A percentile compares a stretch with the other conserved stretches of the same genome.
These are phyloP conservation scores for Dipteronia dyeriana DNA, from an alignment of 345 rosid genomes.

Conservation along the genomic window DNA sequence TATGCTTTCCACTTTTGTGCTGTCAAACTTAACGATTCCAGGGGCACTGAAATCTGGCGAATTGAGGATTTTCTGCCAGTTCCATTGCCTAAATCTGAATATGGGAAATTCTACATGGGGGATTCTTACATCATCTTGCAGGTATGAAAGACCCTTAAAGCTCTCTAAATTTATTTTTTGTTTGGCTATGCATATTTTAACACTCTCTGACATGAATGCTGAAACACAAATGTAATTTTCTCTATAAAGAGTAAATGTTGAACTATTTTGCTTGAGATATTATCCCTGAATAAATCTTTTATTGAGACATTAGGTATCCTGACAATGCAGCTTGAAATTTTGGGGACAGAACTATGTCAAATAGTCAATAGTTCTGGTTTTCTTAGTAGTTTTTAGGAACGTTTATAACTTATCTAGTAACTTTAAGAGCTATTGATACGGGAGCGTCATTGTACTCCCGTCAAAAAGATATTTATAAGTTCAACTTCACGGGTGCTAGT, in stretches of 20 bases:
- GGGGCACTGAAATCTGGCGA: conserved; percentile 98
- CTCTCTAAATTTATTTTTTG: neutral
- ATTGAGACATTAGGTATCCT: neutral
- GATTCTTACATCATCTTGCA: conserved; percentile 92
- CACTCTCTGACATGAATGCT: conserved; percentile 2
- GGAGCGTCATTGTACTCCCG: no score
- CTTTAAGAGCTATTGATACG: neutral
- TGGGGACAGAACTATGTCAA: neutral
- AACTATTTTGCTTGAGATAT: neutral
- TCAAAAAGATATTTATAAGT: no score
- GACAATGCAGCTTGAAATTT: neutral
- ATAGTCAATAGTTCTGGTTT: neutral
- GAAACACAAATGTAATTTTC: neutral
- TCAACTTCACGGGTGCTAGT: no score
- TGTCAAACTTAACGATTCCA: conserved; percentile 67
- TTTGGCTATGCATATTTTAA: neutral
- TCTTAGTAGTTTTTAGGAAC: neutral
- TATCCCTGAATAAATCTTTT: neutral
- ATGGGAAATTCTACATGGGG: conserved; percentile 97
- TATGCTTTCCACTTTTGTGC: conserved; percentile 23
- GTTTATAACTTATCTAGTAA: neutral
- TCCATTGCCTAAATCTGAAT: conserved; percentile 75
- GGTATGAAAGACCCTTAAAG: conserved; percentile 40
- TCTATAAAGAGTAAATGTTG: neutral
- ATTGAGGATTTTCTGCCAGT: conserved; percentile 94